These are phyloP conservation scores for Cryptomeria japonica DNA, from an alignment of 75 land plant genomes.

Conservation along the genomic window DNA sequence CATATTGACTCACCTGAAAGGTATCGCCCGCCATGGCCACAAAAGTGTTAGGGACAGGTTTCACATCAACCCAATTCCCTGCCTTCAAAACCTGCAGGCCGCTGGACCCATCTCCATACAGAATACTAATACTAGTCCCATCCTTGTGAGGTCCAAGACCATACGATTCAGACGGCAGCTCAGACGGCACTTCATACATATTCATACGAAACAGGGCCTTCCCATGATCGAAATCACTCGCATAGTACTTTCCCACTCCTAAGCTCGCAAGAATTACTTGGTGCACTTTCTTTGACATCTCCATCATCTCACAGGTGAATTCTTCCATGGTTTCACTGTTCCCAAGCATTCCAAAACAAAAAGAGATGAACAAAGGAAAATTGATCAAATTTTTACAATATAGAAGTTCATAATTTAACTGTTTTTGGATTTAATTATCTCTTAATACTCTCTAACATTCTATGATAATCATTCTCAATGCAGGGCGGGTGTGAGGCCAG, in stretches of 20 bases:
- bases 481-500: too few species aligned
- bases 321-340: not conserved
- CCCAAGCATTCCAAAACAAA: not conserved
- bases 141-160: slow-evolving; percentile 1
- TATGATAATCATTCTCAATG: too few species aligned
- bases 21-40: slow-evolving; percentile 22
- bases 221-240: slow-evolving; percentile 4
- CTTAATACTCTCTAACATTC: too few species aligned
- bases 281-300: slow-evolving; percentile 8
- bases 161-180: not conserved
- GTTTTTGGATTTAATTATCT: too few species aligned
- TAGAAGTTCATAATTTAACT: too few species aligned
- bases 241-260: slow-evolving; percentile 18
- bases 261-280: slow-evolving; percentile 28
- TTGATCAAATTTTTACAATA: too few species aligned
- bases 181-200: slow-evolving; percentile 16
- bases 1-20: too few species aligned
- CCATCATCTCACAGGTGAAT: not conserved
- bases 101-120: slow-evolving; percentile 28
- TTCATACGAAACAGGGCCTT: slow-evolving; percentile 13
- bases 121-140: slow-evolving; percentile 21
- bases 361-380: too few species aligned
- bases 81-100: slow-evolving; percentile 30
- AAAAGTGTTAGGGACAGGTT: slow-evolving; percentile 14
- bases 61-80: slow-evolving; percentile 29